Evolutionary conservation across 2,329 filamentous ascomycete genomes (phyloP).

Genomic region (Penicillium polonicum): DNA sequence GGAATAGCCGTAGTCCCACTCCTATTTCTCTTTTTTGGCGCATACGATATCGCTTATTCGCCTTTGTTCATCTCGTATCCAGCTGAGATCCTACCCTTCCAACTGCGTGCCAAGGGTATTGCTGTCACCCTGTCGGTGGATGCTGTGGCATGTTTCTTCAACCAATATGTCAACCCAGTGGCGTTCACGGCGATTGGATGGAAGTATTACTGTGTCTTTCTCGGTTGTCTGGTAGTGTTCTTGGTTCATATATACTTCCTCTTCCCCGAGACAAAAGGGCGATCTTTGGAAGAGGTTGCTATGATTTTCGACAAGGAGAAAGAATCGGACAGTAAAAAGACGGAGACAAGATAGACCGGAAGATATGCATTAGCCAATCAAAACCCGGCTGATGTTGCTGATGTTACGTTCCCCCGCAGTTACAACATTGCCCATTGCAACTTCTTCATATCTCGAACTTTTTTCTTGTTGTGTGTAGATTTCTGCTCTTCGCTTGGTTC

Average conservation of each 20-base stretch:
- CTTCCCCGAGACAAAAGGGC: constrained; percentile 30
- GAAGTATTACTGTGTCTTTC: constrained; percentile 46
- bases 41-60: constrained; percentile 33
- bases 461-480: background rate
- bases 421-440: background rate
- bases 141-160: constrained; percentile 37
- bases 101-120: constrained; percentile 38
- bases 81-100: constrained; percentile 37
- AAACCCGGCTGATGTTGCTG: background rate
- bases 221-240: constrained; percentile 35
- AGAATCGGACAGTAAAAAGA: background rate
- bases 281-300: constrained; percentile 25
- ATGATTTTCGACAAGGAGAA: constrained; percentile 20
- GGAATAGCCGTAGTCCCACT: constrained; percentile 37
- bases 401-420: constrained; percentile 11
- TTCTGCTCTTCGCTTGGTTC: background rate
- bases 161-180: constrained; percentile 46
- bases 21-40: constrained; percentile 34
- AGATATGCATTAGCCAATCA: background rate
- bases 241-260: constrained; percentile 42
- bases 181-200: constrained; percentile 40
- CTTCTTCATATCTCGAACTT: background rate
- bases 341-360: background rate
- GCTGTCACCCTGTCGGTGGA: constrained; percentile 29
- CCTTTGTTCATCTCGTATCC: constrained; percentile 31